Base-by-base conservation (phyloP, 106 monocot genomes). In the Dendrobium chrysotoxum region DNA sequence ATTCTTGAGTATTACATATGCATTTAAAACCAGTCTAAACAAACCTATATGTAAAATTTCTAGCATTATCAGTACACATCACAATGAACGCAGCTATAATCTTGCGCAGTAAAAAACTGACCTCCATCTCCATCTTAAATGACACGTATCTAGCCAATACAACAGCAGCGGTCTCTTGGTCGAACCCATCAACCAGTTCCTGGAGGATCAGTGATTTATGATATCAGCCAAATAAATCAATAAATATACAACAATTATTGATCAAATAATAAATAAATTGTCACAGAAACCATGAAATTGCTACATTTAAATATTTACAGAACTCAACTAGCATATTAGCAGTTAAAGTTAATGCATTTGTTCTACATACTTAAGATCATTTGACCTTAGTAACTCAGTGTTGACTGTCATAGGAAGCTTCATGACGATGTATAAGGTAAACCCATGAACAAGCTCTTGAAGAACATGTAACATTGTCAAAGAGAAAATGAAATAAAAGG, bases 111-210 rank as follows among this genome's bases (percentile, higher is more conserved):
- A 25, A 79, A 42, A 4, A 64, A 12, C 53, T 83, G 76, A 99
- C 98, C 98, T 99, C 98, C 87, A 91, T 86, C 64, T 99, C 98
- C 98, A 99, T 99, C 86, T 99, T 99, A 84, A 99, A 90, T 15
- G 98, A 94, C 47, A 88, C 82, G 70, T 81, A 99, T 88, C 98
- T 95, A 70, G 98, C 98, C 75, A 99, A 81, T 71, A 99, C 87
- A 73, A 95, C 98, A 80, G 98, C 98, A 38, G 98, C 95, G 72
- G 95, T 84, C 80, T 99, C 98, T 82, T 99, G 98, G 80, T 99
- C 98, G 90, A 99, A 99, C 17, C 98, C 98, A 80, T 91, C 88
- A 65, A 89, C 92, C 81, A 99, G 82, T 79, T 95, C 98, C 97
- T 98, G 82, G 28, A 82, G 55, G 31, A 53, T 40, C 45, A 80